Evolutionary conservation across 1,284 basidiomycete genomes (phyloP).

Genomic region (Boletus hoseneyae): DNA sequence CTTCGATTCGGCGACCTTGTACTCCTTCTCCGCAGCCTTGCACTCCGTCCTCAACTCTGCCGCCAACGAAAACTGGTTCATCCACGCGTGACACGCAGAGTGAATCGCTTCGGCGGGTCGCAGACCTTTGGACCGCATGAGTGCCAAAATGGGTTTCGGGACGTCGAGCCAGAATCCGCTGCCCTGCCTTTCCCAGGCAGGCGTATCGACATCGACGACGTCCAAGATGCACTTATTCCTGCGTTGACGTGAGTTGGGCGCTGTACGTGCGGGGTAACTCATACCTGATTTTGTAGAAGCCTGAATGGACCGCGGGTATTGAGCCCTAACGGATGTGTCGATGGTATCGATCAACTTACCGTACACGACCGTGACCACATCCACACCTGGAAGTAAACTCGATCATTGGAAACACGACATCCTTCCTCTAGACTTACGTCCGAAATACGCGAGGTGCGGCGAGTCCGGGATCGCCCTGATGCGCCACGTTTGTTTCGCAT

Average conservation of each 20-base stretch:
- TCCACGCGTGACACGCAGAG: constrained; percentile 79
- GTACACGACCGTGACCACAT: constrained; percentile 72
- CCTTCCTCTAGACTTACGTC: constrained; percentile 45
- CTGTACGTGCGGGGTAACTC: neutral
- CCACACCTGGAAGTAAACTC: constrained; percentile 47
- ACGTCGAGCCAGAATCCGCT: constrained; percentile 87
- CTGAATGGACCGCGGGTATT: constrained; percentile 27
- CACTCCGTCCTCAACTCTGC: constrained; percentile 84
- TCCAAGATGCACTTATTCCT: constrained; percentile 73
- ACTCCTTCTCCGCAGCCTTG: constrained; percentile 79
- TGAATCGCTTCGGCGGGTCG: constrained; percentile 79
- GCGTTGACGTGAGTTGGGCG: constrained; percentile 2
- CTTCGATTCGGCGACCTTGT: constrained; percentile 52
- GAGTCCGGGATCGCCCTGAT: constrained; percentile 68
- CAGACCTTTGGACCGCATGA: constrained; percentile 58
- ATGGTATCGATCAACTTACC: constrained; percentile 42
- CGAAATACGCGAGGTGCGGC: constrained; percentile 65
- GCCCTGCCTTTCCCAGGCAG: constrained; percentile 74
- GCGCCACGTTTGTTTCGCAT: constrained; percentile 75
- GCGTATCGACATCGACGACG: constrained; percentile 75
- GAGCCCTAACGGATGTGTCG: neutral
- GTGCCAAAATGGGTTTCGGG: constrained; percentile 49
- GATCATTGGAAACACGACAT: neutral
- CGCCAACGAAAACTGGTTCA: constrained; percentile 74
- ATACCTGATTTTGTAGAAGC: constrained; percentile 60